Conservation (phyloP, 129 eudicot species). For the Solidago caesia region DNA sequence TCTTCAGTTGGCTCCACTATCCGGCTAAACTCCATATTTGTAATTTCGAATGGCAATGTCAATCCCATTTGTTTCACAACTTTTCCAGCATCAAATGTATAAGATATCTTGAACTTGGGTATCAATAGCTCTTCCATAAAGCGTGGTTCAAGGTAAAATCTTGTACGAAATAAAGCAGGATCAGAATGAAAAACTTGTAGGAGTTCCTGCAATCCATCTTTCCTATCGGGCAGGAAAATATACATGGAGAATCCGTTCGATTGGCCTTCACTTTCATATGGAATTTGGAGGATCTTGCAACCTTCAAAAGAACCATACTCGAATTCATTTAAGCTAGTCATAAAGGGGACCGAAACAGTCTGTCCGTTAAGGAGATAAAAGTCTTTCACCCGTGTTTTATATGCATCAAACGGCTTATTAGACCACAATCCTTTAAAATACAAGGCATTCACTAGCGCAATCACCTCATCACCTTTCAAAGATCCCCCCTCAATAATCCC, state of each 20-base stretch:
- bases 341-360: background rate
- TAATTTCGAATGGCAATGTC: background rate
- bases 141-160: background rate
- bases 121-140: background rate
- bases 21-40: background rate
- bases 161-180: background rate
- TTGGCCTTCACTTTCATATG: background rate
- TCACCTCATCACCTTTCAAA: background rate
- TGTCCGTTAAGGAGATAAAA: background rate
- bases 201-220: background rate
- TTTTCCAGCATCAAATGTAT: background rate
- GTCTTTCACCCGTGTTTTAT: background rate
- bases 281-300: background rate
- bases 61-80: background rate
- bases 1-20: background rate
- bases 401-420: background rate
- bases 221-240: slow-evolving; percentile 4
- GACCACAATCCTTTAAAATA: background rate
- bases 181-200: background rate
- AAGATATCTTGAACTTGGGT: slow-evolving; percentile 4
- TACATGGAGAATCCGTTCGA: background rate
- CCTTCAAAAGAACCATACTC: background rate
- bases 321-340: background rate
- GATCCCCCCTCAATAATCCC: background rate
- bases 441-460: background rate